A percentile compares a stretch with the other conserved stretches of the same genome.
phyloP scores from a whole-genome alignment of 2,329 filamentous ascomycete genomes.

The Hymenoscyphus fructigenus region DNA sequence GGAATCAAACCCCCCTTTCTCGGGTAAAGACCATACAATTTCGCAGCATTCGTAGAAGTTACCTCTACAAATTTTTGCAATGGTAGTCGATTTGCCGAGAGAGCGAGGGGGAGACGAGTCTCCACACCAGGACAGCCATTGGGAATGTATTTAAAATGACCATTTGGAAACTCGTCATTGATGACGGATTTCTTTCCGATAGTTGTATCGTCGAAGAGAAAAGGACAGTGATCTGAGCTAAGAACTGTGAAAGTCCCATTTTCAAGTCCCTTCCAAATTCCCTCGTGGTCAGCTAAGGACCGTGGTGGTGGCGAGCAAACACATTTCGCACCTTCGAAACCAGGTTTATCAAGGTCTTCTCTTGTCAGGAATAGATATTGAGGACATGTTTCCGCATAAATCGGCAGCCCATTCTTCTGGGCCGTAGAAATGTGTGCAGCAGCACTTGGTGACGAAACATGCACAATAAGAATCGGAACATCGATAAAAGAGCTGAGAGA shows the following conservation, averaged over 20 bases:
- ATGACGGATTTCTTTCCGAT: constrained; percentile 51
- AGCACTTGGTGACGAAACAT: constrained; percentile 49
- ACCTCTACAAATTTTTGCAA: constrained; percentile 54
- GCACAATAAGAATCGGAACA: constrained; percentile 53
- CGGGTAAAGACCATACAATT: constrained; percentile 55
- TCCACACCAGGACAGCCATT: constrained; percentile 59
- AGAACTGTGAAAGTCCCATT: constrained; percentile 54
- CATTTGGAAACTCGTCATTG: constrained; percentile 43
- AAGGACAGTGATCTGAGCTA: constrained; percentile 42
- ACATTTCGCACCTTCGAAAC: constrained; percentile 55
- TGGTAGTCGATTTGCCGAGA: constrained; percentile 42
- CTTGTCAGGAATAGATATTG: constrained; percentile 56
- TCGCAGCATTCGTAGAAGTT: constrained; percentile 54
- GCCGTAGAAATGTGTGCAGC: constrained; percentile 48
- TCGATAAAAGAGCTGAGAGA: constrained; percentile 50
- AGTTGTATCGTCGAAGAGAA: constrained; percentile 45
- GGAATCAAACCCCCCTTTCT: constrained; percentile 50
- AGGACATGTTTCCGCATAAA: constrained; percentile 56
- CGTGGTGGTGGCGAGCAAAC: constrained; percentile 54
- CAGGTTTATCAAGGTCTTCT: constrained; percentile 48
- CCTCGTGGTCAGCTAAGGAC: constrained; percentile 45
- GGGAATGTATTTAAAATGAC: constrained; percentile 55
- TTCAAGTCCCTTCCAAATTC: constrained; percentile 50
- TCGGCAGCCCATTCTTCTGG: constrained; percentile 47
- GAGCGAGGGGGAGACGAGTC: constrained; percentile 50